Conservation (phyloP, 106 monocot genomes). For the Xerophyta viscosa region DNA sequence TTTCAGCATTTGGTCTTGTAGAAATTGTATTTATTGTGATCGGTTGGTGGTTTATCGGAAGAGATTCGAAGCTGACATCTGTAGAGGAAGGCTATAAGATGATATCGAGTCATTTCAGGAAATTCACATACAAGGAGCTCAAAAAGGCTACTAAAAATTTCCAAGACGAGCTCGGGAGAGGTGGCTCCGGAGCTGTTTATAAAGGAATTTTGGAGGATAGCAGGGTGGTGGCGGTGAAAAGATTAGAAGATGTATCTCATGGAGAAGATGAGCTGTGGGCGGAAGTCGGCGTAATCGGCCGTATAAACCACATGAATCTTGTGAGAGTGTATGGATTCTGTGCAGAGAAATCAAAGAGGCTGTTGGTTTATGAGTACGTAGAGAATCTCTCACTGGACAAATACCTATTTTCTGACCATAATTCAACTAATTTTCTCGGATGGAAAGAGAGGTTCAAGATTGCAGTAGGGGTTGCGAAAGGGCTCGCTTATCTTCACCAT, state of each 20-base stretch:
- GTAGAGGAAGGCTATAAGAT: constrained; percentile 42
- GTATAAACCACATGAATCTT: constrained; percentile 69
- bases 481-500: constrained; percentile 24
- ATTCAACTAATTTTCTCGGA: constrained; percentile 2
- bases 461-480: constrained; percentile 16
- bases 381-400: constrained; percentile 60
- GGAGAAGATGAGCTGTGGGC: constrained; percentile 56
- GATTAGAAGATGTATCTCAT: constrained; percentile 33
- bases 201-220: constrained; percentile 47
- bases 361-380: constrained; percentile 48
- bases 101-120: constrained; percentile 45
- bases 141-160: constrained; percentile 37
- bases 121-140: constrained; percentile 45
- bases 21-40: constrained; percentile 31
- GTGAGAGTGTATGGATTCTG: constrained; percentile 60
- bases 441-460: constrained; percentile 24
- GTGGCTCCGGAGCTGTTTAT: constrained; percentile 52
- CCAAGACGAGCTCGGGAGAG: constrained; percentile 42
- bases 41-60: constrained; percentile 54
- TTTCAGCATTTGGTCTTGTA: constrained; percentile 23
- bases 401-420: constrained; percentile 12
- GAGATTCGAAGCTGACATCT: background rate
- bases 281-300: constrained; percentile 41
- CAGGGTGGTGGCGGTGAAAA: constrained; percentile 51
- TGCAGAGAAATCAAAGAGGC: constrained; percentile 25